These are phyloP conservation scores for Nyssa sinensis DNA, from an alignment of 148 eudicot genomes.

Conservation along the genomic window DNA sequence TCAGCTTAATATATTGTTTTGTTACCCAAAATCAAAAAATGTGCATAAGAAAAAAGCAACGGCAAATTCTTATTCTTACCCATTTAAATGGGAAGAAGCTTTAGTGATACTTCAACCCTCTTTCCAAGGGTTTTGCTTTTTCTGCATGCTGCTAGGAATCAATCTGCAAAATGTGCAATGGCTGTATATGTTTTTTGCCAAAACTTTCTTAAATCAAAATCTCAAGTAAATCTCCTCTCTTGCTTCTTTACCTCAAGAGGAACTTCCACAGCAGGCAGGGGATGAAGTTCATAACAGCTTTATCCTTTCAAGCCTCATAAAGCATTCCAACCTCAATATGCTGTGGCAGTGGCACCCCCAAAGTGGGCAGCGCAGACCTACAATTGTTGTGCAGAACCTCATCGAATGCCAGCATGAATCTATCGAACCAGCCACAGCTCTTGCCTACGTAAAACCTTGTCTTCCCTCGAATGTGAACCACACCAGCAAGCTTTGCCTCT, in stretches of 20 bases:
- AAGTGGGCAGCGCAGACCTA: slow-evolving; percentile 53
- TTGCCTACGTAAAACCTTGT: slow-evolving; percentile 57
- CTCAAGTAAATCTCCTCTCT: neutral
- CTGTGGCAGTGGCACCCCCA: slow-evolving; percentile 44
- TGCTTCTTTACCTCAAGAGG: neutral
- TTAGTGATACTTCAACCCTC: neutral
- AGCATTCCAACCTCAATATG: slow-evolving; percentile 61
- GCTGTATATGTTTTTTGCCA: neutral
- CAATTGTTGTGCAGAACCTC: slow-evolving; percentile 69
- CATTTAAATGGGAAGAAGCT: too few relatives aligned
- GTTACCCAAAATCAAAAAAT: too few relatives aligned
- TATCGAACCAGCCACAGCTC: slow-evolving; percentile 53
- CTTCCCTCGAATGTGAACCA: slow-evolving; percentile 64
- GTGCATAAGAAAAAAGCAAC: too few relatives aligned
- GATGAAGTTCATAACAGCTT: too few relatives aligned
- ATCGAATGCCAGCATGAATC: slow-evolving; percentile 57
- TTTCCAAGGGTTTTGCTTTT: neutral
- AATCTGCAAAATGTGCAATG: neutral
- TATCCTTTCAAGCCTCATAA: slow-evolving; percentile 39
- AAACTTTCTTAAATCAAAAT: too few relatives aligned
- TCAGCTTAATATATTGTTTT: too few relatives aligned
- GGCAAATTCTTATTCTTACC: too few relatives aligned
- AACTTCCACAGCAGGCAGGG: neutral
- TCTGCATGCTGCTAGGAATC: neutral
- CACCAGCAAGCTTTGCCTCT: slow-evolving; percentile 52